phyloP scores from a whole-genome alignment of 495 filamentous ascomycete genomes.

The Penicillium egyptiacum region DNA sequence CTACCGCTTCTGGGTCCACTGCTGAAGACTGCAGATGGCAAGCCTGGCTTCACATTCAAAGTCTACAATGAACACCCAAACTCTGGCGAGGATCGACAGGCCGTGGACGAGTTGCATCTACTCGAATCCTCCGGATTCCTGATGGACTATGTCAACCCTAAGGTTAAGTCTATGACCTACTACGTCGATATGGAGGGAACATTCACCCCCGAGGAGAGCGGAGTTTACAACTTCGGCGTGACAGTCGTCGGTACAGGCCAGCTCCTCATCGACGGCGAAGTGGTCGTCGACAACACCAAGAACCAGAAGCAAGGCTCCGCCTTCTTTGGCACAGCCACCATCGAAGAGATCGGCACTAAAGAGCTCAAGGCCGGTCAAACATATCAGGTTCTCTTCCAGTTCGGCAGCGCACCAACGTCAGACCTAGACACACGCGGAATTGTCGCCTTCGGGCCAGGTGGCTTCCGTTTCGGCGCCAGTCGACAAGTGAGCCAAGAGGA shows the following conservation, averaged over 20 bases:
- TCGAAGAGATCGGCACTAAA: slow-evolving; percentile 59
- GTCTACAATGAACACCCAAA: slow-evolving; percentile 58
- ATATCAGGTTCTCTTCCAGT: slow-evolving; percentile 62
- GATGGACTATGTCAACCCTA: slow-evolving; percentile 62
- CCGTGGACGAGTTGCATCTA: slow-evolving; percentile 56
- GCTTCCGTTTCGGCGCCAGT: slow-evolving; percentile 75
- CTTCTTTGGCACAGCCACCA: slow-evolving; percentile 61
- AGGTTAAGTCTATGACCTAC: slow-evolving; percentile 52
- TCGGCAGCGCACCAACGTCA: slow-evolving; percentile 62
- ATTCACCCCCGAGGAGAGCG: slow-evolving; percentile 58
- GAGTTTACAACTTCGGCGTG: slow-evolving; percentile 72
- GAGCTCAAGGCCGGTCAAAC: slow-evolving; percentile 58
- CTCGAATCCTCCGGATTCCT: slow-evolving; percentile 56
- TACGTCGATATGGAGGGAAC: slow-evolving; percentile 63
- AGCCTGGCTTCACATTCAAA: slow-evolving; percentile 57
- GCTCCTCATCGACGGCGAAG: slow-evolving; percentile 65
- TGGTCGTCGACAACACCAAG: slow-evolving; percentile 68
- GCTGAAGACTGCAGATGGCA: slow-evolving; percentile 49
- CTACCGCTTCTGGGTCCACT: slow-evolving; percentile 55
- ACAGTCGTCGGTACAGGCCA: slow-evolving; percentile 73
- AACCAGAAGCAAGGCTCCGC: slow-evolving; percentile 60
- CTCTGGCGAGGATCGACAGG: slow-evolving; percentile 40
- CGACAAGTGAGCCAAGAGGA: slow-evolving; percentile 66
- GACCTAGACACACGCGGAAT: slow-evolving; percentile 54
- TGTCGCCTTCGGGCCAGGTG: slow-evolving; percentile 62